A percentile compares a stretch with the other conserved stretches of the same genome.
Conservation (phyloP, 352 stramenopile species). For the Poterioochromonas sp. region DNA sequence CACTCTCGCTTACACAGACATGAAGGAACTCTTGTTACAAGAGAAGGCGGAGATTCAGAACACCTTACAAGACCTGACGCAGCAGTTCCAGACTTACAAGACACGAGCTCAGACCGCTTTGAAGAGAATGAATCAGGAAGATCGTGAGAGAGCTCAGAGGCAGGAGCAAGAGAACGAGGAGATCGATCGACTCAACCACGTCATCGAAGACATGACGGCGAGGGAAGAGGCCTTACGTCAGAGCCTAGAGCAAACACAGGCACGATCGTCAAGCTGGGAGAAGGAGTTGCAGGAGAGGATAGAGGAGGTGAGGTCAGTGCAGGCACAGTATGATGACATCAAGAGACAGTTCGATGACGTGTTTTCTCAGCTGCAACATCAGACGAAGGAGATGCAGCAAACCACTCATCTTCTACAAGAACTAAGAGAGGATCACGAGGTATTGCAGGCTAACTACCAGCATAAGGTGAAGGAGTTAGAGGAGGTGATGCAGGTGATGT, state of each 20-base stretch:
- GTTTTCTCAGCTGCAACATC: not conserved
- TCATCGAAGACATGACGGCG: not conserved
- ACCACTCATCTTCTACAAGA: no score
- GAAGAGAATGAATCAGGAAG: conserved; percentile 17
- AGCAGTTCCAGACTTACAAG: conserved; percentile 29
- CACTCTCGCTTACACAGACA: no score
- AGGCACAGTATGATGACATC: no score
- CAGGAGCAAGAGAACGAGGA: not conserved
- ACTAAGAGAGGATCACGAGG: not conserved
- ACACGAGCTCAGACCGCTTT: conserved; percentile 21
- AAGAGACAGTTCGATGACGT: not conserved
- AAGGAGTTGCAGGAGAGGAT: not conserved
- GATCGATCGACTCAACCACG: not conserved
- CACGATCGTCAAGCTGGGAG: no score
- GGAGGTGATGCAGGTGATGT: not conserved
- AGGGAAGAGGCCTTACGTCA: not conserved
- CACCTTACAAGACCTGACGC: not conserved
- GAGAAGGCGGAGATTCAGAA: not conserved
- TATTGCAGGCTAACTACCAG: not conserved
- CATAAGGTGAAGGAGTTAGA: not conserved
- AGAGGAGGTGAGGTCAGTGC: no score
- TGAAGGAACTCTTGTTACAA: not conserved
- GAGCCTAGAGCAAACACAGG: not conserved
- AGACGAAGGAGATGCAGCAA: not conserved
- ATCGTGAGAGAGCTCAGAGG: not conserved